Conservation (phyloP, 768 basidiomycete species). For the Leccinum uliginosum region DNA sequence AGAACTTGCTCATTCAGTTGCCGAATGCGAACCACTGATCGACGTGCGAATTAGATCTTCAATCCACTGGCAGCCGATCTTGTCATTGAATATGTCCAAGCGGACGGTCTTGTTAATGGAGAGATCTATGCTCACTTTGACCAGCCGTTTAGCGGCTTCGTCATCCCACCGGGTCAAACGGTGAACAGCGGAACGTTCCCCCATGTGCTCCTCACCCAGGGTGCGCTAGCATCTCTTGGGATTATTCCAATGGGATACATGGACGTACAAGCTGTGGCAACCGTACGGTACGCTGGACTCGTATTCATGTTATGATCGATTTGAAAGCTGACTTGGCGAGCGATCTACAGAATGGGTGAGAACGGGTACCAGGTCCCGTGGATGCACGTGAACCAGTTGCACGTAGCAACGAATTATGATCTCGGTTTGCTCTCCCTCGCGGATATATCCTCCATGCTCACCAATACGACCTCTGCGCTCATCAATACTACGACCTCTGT, state of each 20-base stretch:
- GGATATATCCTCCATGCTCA: slow-evolving; percentile 19
- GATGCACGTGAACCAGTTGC: slow-evolving; percentile 52
- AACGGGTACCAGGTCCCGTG: slow-evolving; percentile 64
- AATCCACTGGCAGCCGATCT: slow-evolving; percentile 60
- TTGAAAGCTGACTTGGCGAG: background rate
- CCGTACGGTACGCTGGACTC: slow-evolving; percentile 30
- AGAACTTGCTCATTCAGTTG: slow-evolving; percentile 15
- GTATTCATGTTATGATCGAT: background rate
- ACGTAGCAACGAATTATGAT: slow-evolving; percentile 49
- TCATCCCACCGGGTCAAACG: slow-evolving; percentile 52
- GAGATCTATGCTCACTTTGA: slow-evolving; percentile 55
- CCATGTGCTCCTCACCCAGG: slow-evolving; percentile 57
- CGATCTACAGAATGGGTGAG: slow-evolving; percentile 35
- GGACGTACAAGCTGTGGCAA: slow-evolving; percentile 50
- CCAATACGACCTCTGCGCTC: background rate
- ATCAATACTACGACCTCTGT: background rate
- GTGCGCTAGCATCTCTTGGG: slow-evolving; percentile 49
- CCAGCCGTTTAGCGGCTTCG: slow-evolving; percentile 49
- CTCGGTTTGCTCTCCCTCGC: slow-evolving; percentile 10
- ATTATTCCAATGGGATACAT: slow-evolving; percentile 54
- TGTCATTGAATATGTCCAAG: slow-evolving; percentile 52
- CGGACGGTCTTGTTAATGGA: slow-evolving; percentile 49
- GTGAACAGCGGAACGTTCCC: slow-evolving; percentile 57
- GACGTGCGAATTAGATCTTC: slow-evolving; percentile 32
- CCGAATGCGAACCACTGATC: background rate